A percentile compares a stretch with the other conserved stretches of the same genome.
These are phyloP conservation scores for Eucalyptus regnans DNA, from an alignment of 345 rosid genomes.

Conservation along the genomic window DNA sequence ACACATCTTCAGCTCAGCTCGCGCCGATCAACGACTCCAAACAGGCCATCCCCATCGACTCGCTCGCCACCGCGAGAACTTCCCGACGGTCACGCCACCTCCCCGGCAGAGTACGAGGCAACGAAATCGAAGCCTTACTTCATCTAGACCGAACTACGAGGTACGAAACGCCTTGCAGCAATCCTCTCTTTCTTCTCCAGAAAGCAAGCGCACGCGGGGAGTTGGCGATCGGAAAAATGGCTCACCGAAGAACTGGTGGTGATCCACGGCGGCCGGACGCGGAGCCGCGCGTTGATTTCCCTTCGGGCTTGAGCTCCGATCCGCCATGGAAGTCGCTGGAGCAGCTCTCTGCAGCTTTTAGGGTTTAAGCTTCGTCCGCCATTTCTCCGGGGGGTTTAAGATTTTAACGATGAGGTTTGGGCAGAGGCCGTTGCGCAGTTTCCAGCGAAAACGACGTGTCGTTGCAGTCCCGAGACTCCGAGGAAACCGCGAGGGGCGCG, in stretches of 20 bases:
- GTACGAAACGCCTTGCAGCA: not conserved
- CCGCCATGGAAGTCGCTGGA: not conserved
- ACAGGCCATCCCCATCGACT: not conserved
- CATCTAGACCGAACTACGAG: not conserved
- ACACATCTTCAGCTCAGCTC: not conserved
- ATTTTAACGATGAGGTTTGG: not conserved
- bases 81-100: not conserved
- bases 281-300: not conserved
- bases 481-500: not conserved
- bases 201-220: not conserved
- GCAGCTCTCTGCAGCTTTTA: not conserved
- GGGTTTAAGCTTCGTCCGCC: not conserved
- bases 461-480: not conserved
- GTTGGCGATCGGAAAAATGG: not conserved
- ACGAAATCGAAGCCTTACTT: not conserved
- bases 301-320: not conserved
- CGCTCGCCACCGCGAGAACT: not conserved
- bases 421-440: not conserved
- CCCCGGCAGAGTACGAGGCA: not conserved
- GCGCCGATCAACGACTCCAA: not conserved
- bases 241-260: constrained; percentile 4
- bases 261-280: not conserved
- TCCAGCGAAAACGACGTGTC: not conserved
- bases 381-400: not conserved
- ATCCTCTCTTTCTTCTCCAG: not conserved